These are phyloP conservation scores for Punica granatum DNA, from an alignment of 345 rosid species.

Conservation along the genomic window DNA sequence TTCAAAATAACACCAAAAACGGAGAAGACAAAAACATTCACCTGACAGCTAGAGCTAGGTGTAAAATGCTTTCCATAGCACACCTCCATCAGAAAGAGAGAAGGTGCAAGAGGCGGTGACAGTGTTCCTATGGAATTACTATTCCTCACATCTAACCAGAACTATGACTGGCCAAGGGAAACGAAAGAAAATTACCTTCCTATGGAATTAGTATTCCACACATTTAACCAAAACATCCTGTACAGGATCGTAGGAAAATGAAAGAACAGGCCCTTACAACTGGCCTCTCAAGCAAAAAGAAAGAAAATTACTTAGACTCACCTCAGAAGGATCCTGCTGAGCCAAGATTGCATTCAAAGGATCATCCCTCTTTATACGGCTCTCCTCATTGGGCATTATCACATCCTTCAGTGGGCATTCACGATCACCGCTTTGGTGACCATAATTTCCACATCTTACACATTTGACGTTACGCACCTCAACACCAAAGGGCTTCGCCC, in stretches of 20 bases:
- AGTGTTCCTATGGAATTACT: neutral
- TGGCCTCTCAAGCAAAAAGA: neutral
- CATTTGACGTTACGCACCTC: constrained; percentile 92
- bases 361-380: constrained; percentile 85
- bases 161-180: too few relatives aligned
- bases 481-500: constrained; percentile 86
- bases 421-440: constrained; percentile 98
- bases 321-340: constrained; percentile 78
- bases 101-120: too few relatives aligned
- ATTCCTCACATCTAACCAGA: neutral
- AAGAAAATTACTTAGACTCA: constrained; percentile 15
- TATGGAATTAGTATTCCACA: neutral
- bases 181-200: neutral
- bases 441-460: constrained; percentile 79
- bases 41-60: neutral
- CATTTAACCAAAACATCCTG: neutral
- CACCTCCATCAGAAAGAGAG: too few relatives aligned
- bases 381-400: constrained; percentile 94
- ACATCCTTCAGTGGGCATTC: constrained; percentile 95
- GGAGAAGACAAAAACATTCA: neutral
- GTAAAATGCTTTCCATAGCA: too few relatives aligned
- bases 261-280: too few relatives aligned
- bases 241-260: neutral
- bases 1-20: neutral
- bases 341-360: constrained; percentile 87